These are phyloP conservation scores for Colletotrichum sp. DNA, from an alignment of 2,329 filamentous ascomycete genomes.

Conservation along the genomic window DNA sequence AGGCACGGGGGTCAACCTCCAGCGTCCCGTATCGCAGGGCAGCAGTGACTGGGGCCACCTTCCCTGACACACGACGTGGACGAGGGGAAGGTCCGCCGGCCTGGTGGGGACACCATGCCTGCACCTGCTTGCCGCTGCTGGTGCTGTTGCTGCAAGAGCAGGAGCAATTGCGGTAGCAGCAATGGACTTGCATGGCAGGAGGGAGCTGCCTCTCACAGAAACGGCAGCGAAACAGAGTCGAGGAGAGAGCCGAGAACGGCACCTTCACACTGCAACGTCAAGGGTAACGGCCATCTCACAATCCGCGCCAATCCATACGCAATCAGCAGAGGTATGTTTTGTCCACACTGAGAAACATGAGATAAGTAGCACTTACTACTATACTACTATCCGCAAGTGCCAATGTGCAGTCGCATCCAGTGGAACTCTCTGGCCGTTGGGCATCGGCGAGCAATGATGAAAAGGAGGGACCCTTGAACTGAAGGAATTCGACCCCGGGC, in stretches of 20 bases:
- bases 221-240: conserved; percentile 1
- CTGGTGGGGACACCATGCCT: background rate
- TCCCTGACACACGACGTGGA: background rate
- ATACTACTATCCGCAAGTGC: background rate
- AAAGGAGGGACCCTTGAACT: conserved; percentile 18
- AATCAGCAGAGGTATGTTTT: background rate
- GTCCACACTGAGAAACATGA: background rate
- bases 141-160: background rate
- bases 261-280: background rate
- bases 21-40: background rate
- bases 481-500: background rate
- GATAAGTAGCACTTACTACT: background rate
- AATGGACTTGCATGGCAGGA: background rate
- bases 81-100: background rate
- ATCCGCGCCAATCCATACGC: background rate
- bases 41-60: background rate
- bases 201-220: background rate
- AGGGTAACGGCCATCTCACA: background rate
- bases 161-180: background rate
- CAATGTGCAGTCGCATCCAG: background rate
- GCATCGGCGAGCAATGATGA: background rate
- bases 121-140: background rate
- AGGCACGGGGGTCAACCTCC: background rate
- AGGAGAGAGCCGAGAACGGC: background rate
- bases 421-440: background rate